phyloP scores from a whole-genome alignment of 2,329 filamentous ascomycete species.

The Beauveria bassiana region DNA sequence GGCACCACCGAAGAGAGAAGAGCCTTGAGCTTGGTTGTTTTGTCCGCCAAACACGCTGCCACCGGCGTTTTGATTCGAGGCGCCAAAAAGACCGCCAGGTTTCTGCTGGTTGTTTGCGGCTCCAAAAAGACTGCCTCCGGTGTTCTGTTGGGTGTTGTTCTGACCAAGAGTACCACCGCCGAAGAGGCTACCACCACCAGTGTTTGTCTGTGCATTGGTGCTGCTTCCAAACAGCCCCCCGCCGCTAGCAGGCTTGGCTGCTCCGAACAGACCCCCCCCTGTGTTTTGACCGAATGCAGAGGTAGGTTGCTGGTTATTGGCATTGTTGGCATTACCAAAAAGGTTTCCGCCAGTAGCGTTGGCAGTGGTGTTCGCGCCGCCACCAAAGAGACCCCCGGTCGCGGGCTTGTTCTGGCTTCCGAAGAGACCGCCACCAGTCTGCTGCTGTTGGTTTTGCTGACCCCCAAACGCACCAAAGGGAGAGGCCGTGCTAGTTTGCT shows the following conservation, averaged over 20 bases:
- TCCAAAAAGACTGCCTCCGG: slow-evolving; percentile 45
- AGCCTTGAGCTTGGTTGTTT: slow-evolving; percentile 36
- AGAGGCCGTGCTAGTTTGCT: slow-evolving; percentile 13
- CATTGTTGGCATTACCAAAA: slow-evolving; percentile 31
- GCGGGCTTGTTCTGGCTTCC: slow-evolving; percentile 25
- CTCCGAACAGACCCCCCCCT: slow-evolving; percentile 32
- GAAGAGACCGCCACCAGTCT: slow-evolving; percentile 31
- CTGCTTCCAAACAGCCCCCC: slow-evolving; percentile 34
- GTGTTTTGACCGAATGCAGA: slow-evolving; percentile 13
- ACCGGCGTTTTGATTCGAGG: slow-evolving; percentile 34
- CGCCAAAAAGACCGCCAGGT: slow-evolving; percentile 45
- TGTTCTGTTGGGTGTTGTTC: slow-evolving; percentile 26
- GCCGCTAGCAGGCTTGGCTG: slow-evolving; percentile 26
- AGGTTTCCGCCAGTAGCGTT: slow-evolving; percentile 25
- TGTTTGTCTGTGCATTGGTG: slow-evolving; percentile 27
- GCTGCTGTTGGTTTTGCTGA: not conserved
- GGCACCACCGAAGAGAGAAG: slow-evolving; percentile 37
- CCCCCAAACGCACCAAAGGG: slow-evolving; percentile 15
- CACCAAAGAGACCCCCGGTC: slow-evolving; percentile 25
- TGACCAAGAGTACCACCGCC: slow-evolving; percentile 34
- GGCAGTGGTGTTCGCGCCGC: slow-evolving; percentile 36
- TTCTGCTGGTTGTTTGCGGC: slow-evolving; percentile 29
- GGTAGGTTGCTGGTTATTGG: slow-evolving; percentile 16
- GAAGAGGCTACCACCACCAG: slow-evolving; percentile 31
- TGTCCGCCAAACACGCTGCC: slow-evolving; percentile 48